Percentiles rank a stretch among this genome's conserved stretches.
Evolutionary conservation across 306 rosid species (phyloP).

Genomic region (Begonia fuchsioides): DNA sequence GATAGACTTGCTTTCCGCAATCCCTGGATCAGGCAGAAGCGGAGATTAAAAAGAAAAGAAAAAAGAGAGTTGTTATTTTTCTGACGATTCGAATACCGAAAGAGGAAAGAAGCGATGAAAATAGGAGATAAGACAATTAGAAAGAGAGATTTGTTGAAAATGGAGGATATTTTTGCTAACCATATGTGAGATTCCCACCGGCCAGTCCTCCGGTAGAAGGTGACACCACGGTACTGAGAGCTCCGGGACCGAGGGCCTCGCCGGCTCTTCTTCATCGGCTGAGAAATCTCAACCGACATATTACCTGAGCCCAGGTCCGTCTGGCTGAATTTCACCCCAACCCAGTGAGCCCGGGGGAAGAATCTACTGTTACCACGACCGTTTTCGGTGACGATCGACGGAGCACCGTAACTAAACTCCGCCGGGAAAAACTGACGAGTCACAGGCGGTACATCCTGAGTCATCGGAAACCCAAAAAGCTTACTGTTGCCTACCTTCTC

Average conservation of each 20-base stretch:
- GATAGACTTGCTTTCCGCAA: conserved; percentile 97
- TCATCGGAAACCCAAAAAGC: conserved; percentile 54
- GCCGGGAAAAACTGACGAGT: conserved; percentile 78
- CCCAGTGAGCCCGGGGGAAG: conserved; percentile 92
- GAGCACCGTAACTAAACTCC: conserved; percentile 18
- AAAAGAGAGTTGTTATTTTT: conserved; percentile 2
- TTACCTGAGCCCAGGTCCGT: conserved; percentile 20
- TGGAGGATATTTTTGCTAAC: conserved; percentile 21
- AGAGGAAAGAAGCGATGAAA: neutral
- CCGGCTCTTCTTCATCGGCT: conserved; percentile 84
- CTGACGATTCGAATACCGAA: neutral
- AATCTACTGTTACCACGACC: conserved; percentile 5
- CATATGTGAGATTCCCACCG: conserved; percentile 99
- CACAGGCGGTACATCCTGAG: conserved; percentile 31
- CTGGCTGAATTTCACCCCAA: conserved; percentile 68
- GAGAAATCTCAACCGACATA: conserved; percentile 28
- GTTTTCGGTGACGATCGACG: neutral
- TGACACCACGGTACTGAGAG: conserved; percentile 95
- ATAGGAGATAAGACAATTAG: neutral
- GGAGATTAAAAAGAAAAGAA: conserved; percentile 4
- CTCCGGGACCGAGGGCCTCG: conserved; percentile 94
- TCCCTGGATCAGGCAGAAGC: conserved; percentile 46
- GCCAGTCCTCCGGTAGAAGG: conserved; percentile 95
- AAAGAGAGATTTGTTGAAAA: neutral
- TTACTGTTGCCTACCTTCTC: conserved; percentile 12